Conservation (phyloP, 495 filamentous ascomycete species). For the Bathelium albidoporum region DNA sequence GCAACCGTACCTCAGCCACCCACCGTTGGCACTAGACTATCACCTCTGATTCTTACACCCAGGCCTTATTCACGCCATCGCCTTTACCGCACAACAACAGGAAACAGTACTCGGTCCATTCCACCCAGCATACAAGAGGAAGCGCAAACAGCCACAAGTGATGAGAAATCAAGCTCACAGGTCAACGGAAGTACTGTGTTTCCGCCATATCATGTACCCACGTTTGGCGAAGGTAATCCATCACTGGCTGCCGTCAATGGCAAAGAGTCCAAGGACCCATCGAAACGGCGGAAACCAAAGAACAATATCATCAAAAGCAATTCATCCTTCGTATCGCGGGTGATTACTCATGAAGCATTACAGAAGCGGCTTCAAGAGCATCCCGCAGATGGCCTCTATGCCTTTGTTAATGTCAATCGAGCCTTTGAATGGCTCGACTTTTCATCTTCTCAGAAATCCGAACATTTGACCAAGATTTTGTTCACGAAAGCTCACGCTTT, state of each 20-base stretch:
- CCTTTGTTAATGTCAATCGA: conserved; percentile 89
- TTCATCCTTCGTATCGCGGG: conserved; percentile 89
- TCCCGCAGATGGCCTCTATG: conserved; percentile 66
- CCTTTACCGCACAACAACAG: conserved; percentile 38
- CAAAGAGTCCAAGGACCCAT: conserved; percentile 56
- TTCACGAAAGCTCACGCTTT: conserved; percentile 94
- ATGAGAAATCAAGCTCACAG: conserved; percentile 19
- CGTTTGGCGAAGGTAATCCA: conserved; percentile 82
- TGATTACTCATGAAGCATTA: conserved; percentile 79
- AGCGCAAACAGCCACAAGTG: conserved; percentile 25
- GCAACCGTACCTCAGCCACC: conserved; percentile 71
- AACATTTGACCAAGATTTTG: conserved; percentile 86
- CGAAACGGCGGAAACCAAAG: conserved; percentile 82
- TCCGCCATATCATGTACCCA: conserved; percentile 38
- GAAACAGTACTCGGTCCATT: conserved; percentile 33
- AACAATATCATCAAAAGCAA: conserved; percentile 97
- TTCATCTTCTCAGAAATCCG: conserved; percentile 53
- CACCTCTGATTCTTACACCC: conserved; percentile 57
- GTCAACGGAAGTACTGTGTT: conserved; percentile 22
- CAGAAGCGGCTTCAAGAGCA: conserved; percentile 70
- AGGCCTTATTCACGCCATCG: conserved; percentile 49
- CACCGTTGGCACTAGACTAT: conserved; percentile 77
- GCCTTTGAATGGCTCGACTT: conserved; percentile 82
- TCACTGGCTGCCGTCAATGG: conserved; percentile 43
- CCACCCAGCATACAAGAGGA: conserved; percentile 35